Evolutionary conservation across 352 stramenopile species (phyloP), one percentile per base, ranked within the genome.

Genomic region (Pythium rishiriense): DNA sequence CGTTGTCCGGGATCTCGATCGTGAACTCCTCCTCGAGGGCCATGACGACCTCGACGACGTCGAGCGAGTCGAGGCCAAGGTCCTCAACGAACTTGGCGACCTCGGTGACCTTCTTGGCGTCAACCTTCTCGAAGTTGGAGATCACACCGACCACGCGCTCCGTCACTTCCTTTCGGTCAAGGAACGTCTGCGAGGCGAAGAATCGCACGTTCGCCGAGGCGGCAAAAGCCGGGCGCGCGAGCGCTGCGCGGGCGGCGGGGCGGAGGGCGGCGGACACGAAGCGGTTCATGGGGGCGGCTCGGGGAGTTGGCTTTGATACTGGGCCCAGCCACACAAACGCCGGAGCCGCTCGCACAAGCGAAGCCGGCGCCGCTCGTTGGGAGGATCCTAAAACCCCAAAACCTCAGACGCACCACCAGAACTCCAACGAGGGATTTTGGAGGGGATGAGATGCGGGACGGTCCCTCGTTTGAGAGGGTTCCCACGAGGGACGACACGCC

Each of bases 11-110:
- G 83, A 99, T 99, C 81, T 99, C 97, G 77, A 99, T 99, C 58
- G 94, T 97, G 85, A 99, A 99, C 83, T 99, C 98, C 76, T 99
- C 98, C 81, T 99, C 98, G 78, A 99, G 98, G 45, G 97, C 97
- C 98, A 99, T 99, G 53, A 99, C 96, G 64, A 98, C 85, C 74
- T 96, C 87, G 19, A 96, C 88, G 47, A 93, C 85, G 83, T 99
- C 98, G 57, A 99, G 90, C 62, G 97, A 99, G 83, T 99, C 98
- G 51, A 99, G 87, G 49, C 97, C 97, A 49, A 99, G 87, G 83
- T 99, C 96, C 55, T 98, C 97, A 56, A 98, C 96, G 83, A 99
- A 99, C 73, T 94, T 96, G 71, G 97, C 94, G 42, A 62, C 81
- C 59, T 94, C 83, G 61, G 85, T 87, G 49, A 97, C 88, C 82